Evolutionary conservation across 1,139 yeast genomes (phyloP), one percentile per base, ranked within the genome.

Genomic region (Arxiozyma bovina): DNA sequence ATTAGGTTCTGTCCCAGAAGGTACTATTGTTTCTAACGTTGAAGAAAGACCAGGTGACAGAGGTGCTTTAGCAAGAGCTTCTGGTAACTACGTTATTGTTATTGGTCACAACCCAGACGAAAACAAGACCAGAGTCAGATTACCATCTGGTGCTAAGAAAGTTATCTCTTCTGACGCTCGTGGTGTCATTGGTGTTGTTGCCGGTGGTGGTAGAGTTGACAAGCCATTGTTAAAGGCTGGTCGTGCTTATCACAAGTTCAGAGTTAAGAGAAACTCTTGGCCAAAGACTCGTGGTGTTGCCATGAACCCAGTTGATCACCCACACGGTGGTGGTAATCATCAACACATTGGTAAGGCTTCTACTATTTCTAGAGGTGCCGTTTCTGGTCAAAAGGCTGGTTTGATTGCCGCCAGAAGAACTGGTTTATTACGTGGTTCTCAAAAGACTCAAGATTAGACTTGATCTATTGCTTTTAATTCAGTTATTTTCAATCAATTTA

Each of bases 241-340:
- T 82, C 90, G 96, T 83, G 98, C 98, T 67, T 91, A 83, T 96
- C 96, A 90, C 90, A 93, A 93, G 83, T 89, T 85, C 93, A 89
- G 80, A 82, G 96, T 89, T 73, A 90, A 91, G 94, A 85, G 97
- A 82, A 88, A 91, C 96, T 88, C 96, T 68, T 90, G 97, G 97
- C 97, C 97, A 80, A 89, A 87, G 87, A 90, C 97, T 76, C 89
- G 97, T 83, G 98, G 97, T 90, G 97, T 90, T 77, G 96, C 96
- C 77, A 90, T 90, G 96, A 85, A 90, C 83, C 98, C 98, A 79
- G 98, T 91, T 76, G 98, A 91, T 78, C 98, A 91, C 83, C 98
- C 98, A 77, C 98, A 91, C 79, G 99, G 99, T 87, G 99, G 99
- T 91, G 99, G 99, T 93, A 93, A 93, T 97, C 99, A 93, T 82